Evolutionary conservation across 78 protist species (phyloP).

Genomic region (Blattamonas nauphoetae): DNA sequence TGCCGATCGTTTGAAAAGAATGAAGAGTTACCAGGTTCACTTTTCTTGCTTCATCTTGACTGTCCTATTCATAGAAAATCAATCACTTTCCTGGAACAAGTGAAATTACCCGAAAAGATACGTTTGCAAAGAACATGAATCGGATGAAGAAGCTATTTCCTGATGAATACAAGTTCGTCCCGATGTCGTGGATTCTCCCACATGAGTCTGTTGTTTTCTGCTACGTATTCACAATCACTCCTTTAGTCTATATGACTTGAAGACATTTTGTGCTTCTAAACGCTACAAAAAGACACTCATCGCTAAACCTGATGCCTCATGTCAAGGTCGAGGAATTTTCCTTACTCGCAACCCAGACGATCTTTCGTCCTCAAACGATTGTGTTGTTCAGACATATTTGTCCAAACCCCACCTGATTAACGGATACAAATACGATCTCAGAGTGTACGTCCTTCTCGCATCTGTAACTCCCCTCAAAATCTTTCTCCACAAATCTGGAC

Average conservation of each 20-base stretch:
- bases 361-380: neutral
- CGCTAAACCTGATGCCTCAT: slow-evolving; percentile 20
- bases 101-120: slow-evolving; percentile 42
- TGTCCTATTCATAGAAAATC: slow-evolving; percentile 3
- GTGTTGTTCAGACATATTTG: slow-evolving; percentile 12
- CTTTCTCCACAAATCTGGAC: neutral
- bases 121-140: slow-evolving; percentile 34
- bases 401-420: neutral
- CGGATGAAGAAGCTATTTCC: slow-evolving; percentile 13
- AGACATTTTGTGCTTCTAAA: neutral
- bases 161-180: slow-evolving; percentile 31
- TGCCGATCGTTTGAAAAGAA: neutral
- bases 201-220: neutral
- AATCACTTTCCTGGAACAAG: slow-evolving; percentile 45
- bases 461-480: neutral
- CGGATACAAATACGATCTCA: slow-evolving; percentile 11
- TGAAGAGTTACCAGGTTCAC: neutral
- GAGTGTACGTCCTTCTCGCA: neutral
- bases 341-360: slow-evolving; percentile 10
- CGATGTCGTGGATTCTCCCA: slow-evolving; percentile 34
- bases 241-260: neutral
- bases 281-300: slow-evolving; percentile 10
- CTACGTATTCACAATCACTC: neutral
- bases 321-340: slow-evolving; percentile 39
- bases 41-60: neutral